These are phyloP conservation scores for Beauveria scarabaeidicola DNA, from an alignment of 2,329 filamentous ascomycete genomes.

Conservation along the genomic window DNA sequence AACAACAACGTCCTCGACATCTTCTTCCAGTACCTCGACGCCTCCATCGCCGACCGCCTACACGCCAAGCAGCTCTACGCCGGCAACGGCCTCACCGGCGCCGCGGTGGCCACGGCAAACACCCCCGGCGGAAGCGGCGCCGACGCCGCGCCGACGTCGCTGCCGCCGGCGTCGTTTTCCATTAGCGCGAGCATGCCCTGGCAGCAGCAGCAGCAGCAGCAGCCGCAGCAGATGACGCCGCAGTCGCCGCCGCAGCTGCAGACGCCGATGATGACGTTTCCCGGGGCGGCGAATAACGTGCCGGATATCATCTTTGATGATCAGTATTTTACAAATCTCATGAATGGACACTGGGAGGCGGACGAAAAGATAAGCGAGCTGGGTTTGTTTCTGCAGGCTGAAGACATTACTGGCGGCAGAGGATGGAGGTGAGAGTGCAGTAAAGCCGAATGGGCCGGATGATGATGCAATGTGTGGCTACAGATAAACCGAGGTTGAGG, in stretches of 20 bases:
- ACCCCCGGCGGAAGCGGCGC: neutral
- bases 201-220: neutral
- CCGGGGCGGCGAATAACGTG: neutral
- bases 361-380: slow-evolving; percentile 27
- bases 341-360: slow-evolving; percentile 28
- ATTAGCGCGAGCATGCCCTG: slow-evolving; percentile 2
- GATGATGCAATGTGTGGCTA: too few species aligned
- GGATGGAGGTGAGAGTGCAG: neutral
- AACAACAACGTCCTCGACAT: slow-evolving; percentile 31
- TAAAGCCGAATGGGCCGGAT: too few species aligned
- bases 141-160: slow-evolving; percentile 1
- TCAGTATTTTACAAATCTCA: slow-evolving; percentile 26
- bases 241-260: neutral
- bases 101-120: neutral
- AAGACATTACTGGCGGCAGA: neutral
- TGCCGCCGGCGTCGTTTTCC: neutral
- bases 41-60: slow-evolving; percentile 28
- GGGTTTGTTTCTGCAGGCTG: slow-evolving; percentile 21
- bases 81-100: slow-evolving; percentile 3
- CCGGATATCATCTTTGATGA: slow-evolving; percentile 24
- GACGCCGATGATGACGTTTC: neutral
- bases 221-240: neutral
- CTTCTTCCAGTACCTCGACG: slow-evolving; percentile 30
- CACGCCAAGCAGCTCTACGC: slow-evolving; percentile 15
- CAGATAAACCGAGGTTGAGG: too few species aligned